These are phyloP conservation scores for Taphrina confusa DNA, from an alignment of 1,139 yeast genomes.

Conservation along the genomic window DNA sequence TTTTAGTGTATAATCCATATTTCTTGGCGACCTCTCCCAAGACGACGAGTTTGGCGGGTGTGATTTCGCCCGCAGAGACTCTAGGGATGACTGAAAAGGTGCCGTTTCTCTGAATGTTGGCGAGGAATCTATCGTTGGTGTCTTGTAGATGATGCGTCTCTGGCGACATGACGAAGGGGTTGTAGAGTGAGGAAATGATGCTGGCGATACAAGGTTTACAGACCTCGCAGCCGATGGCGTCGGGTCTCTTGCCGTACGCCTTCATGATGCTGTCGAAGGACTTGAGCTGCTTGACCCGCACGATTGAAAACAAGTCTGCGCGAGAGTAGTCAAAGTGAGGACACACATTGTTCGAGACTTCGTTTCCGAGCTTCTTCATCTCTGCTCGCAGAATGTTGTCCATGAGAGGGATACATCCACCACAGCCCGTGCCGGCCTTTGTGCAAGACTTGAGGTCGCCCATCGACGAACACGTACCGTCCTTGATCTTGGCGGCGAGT, in stretches of 20 bases:
- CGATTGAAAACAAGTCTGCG: conserved; percentile 46
- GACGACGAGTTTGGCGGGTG: conserved; percentile 47
- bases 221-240: conserved; percentile 46
- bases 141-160: conserved; percentile 47
- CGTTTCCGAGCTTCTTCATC: conserved; percentile 46
- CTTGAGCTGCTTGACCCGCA: conserved; percentile 46
- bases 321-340: conserved; percentile 46
- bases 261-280: conserved; percentile 45
- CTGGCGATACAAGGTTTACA: conserved; percentile 48
- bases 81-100: conserved; percentile 48
- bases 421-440: conserved; percentile 48
- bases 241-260: conserved; percentile 43
- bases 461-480: conserved; percentile 45
- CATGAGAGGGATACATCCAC: conserved; percentile 48
- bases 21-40: conserved; percentile 46
- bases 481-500: conserved; percentile 43
- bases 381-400: conserved; percentile 47
- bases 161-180: conserved; percentile 44
- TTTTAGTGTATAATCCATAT: conserved; percentile 47
- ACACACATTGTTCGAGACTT: conserved; percentile 45
- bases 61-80: conserved; percentile 48
- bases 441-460: conserved; percentile 46
- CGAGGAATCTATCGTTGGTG: conserved; percentile 47
- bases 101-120: conserved; percentile 48
- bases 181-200: conserved; percentile 46